Evolutionary conservation across 805 yeast genomes (phyloP), one percentile per base, ranked within the genome.

Genomic region (Pichia manshurica): DNA sequence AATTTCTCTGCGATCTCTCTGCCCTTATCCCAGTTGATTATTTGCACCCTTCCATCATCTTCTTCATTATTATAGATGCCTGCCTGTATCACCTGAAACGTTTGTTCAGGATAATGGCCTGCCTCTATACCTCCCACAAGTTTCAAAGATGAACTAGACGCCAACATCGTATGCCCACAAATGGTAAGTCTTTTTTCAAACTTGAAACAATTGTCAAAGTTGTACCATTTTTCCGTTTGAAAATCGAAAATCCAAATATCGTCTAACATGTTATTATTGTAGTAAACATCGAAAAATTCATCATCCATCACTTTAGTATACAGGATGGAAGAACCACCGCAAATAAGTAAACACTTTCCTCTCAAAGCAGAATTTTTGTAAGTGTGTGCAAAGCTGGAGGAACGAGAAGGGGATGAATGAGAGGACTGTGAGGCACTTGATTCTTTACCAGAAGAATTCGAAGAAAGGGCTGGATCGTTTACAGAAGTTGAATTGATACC

Each of bases 241-340:
- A 77, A 53, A 51, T 74, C 72, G 51, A 73, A 77, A 63, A 69
- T 66, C 81, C 81, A 77, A 54, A 70, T 54, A 58, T 77, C 81
- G 23, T 77, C 75, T 22, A 64, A 56, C 10, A 75, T 68, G 16
- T 65, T 58, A 9, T 46, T 46, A 33, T 46, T 55, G 35, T 51
- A 50, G 39, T 51, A 63, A 5, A 23, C 17, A 19, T 47, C 47
- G 13, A 39, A 48, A 5, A 56, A 58, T 35, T 56, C 45, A 21
- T 56, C 54, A 28, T 53, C 48, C 7, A 49, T 31, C 5, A 61
- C 56, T 40, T 60, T 59, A 12, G 60, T 52, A 42, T 56, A 54
- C 21, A 58, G 47, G 1, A 51, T 52, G 13, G 64, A 53, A 3
- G 70, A 66, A 8, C 71, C 71, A 3, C 66, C 71, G 49, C 56